Conservation (phyloP, 2,329 filamentous ascomycete genomes). For the Cercospora brassicicola region DNA sequence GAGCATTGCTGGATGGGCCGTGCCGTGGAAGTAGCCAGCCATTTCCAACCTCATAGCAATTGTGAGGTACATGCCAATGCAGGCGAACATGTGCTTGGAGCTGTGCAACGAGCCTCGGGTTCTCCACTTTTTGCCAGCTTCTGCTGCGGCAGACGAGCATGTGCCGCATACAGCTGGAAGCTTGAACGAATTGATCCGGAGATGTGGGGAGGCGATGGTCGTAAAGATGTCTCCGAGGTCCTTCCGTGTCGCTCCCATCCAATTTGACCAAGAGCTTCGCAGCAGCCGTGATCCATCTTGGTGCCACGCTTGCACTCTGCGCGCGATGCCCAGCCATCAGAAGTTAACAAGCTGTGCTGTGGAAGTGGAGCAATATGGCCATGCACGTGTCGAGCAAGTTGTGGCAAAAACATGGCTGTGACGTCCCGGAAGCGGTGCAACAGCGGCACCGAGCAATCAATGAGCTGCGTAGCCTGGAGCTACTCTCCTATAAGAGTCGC, state of each 20-base stretch:
- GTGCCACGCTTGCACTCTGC: neutral
- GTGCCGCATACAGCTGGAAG: neutral
- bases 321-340: neutral
- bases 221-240: neutral
- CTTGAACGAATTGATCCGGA: neutral
- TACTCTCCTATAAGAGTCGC: constrained; percentile 31
- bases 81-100: constrained; percentile 6
- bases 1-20: neutral
- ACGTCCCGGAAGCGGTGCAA: neutral
- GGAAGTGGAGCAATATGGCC: neutral
- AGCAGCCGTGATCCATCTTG: neutral
- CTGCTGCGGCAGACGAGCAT: neutral
- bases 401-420: neutral
- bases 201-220: neutral
- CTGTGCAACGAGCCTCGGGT: constrained; percentile 3
- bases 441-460: neutral
- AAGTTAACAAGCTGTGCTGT: no score
- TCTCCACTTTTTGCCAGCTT: neutral
- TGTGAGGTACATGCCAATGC: neutral
- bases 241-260: neutral
- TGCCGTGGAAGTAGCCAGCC: neutral
- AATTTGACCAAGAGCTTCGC: neutral
- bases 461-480: constrained; percentile 30
- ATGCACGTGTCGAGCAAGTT: neutral
- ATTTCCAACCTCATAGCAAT: neutral